Base-by-base conservation (phyloP, 179 eudicot species). In the Silene noctiflora region DNA sequence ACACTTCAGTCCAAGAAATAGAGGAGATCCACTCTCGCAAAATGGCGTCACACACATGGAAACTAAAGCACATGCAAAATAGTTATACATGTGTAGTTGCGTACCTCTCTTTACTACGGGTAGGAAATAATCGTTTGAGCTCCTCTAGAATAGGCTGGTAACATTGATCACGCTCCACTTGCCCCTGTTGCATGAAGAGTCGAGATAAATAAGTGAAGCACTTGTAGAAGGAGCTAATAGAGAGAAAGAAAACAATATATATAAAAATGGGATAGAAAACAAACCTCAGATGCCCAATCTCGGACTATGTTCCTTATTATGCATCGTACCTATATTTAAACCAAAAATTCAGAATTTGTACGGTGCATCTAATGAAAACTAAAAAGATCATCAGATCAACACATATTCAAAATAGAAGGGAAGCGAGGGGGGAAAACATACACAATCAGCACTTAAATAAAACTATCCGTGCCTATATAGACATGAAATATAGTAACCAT, bases 211-310 rank as follows among this genome's bases (percentile, higher is more conserved):
- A 56, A 35, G 71, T 1, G 71, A 79, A 80, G 67, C 33, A 82
- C 22, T 31, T 35, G 77, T 51, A 73, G 33, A 65, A 75, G 75
- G 6, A 46, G 72, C 44, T 24, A 69, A 29, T 11, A 46, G 71
- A 74, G 51, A 75, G 66, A 27, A 56, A 20, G 4, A 27, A 11
- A n/a, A 22, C 35, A 77, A 33, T 61, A 25, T 16, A 39, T 9
- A 29, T 66, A 20, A 44, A 19, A 42, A 44, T 9, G 29, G 72
- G 51, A 84, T 76, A 75, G 29, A 68, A 67, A 66, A 59, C 76
- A 72, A 78, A 95, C 99, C 98, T 95, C 99, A 63, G 88, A 65
- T 46, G 93, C 98, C 99, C 99, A 95, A 83, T 95, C 99, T 82
- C 99, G 84, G 24, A 93, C 98, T 65, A 95, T 91, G 67, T 95